Evolutionary conservation across 345 rosid genomes (phyloP), one percentile per base, ranked within the genome.

Genomic region (Brassica napus): DNA sequence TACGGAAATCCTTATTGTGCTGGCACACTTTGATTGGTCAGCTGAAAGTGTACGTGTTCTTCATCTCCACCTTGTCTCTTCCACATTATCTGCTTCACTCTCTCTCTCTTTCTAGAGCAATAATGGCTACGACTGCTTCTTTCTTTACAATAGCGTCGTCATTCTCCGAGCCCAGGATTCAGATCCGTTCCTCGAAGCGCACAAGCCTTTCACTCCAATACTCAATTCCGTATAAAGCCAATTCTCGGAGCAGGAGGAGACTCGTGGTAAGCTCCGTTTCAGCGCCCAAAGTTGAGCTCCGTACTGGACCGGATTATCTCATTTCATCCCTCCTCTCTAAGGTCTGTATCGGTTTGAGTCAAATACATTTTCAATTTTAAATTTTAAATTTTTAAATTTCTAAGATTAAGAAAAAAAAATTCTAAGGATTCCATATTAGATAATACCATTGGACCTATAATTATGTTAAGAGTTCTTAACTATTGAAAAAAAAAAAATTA

Each of bases 251-350:
- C 49, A 75, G 55, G 59, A 18, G 18, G 18, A 78, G 73, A 71
- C 79, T 81, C 65, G 71, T 84, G 11, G 80, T 77, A 37, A 77
- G 76, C 47, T 88, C 93, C 23, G 91, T 87, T 73, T 86, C 94
- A 24, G 77, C 87, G 6, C 85, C 90, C 0, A 80, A 75, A 61
- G 84, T 83, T 35, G 90, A 75, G 71, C 35, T 81, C 64, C 85
- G 83, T 75, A 83, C 94, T 24, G 89, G 85, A n/a, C 89, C 91
- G 3, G 89, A 88, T 77, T 91, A 91, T 65, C 89, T 92, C 30
- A 89, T 92, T 8, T 80, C 89, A 8, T 82, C 97, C 0, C 88
- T 94, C 74, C 89, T 94, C 52, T 88, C 97, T 79, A 94, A 91
- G 97, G 97, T 94, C 26, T 35, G 63, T 21, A 59, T 60, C 3